Evolutionary conservation across 1,139 yeast species (phyloP), one percentile per base, ranked within the genome.

Genomic region (Zygosaccharomyces sapae): DNA sequence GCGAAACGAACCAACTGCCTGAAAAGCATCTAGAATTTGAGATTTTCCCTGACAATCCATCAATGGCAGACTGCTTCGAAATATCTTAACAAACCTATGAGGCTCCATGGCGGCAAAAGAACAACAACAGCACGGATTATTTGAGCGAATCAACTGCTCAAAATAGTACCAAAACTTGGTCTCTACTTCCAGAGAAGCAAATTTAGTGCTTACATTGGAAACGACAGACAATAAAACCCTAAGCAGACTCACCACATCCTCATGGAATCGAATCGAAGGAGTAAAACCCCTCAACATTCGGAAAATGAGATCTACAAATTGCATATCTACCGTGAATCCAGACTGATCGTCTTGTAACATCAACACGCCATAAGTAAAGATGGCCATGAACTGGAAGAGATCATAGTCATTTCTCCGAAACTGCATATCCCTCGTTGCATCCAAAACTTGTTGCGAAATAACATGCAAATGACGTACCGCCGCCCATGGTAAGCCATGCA

Each of bases 41-140:
- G 60, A 43, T 38, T 61, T 62, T 10, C 59, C 49, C 33, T 49
- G 49, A 35, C 58, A 56, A n/a, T 53, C 49, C 33, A 60, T 36
- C 1, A 20, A 27, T 0, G 53, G 49, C 6, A 55, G 33, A 24
- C 43, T 34, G 12, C 35, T 44, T 16, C 42, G 33, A 22, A 57
- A 55, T 4, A 46, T 25, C 2, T 35, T 12, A 12, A 46, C 22
- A 40, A 62, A 59, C 4, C 36, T 29, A 1, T 13, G 16, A 2
- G 52, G 44, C 4, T 44, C 35, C 13, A 57, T 24, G 10, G 38
- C 50, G 2, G 66, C 62, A 24, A 62, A 33, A 1, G 60, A 55
- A 6, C 57, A 50, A 35, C 57, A 57, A 4, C 52, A 44, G 6
- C 61, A 30, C 2, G 53, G 37, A 36, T 60, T 57, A 37, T 56